These are phyloP conservation scores for Planoprotostelium fungivorum DNA, from an alignment of 78 protist genomes.

Conservation along the genomic window DNA sequence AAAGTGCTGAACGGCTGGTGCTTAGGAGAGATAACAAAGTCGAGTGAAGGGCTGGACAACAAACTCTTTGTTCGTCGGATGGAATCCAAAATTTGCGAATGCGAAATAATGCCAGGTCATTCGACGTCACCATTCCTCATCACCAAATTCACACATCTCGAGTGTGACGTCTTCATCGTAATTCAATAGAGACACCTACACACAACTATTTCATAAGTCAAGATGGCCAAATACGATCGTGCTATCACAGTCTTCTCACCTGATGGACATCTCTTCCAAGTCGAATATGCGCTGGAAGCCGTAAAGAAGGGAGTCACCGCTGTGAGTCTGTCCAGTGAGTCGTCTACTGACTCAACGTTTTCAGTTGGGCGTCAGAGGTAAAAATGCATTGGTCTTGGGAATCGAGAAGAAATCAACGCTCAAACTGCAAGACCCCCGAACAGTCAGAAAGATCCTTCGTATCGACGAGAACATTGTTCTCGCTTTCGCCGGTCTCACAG, in stretches of 20 bases:
- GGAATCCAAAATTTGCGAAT: too few species aligned
- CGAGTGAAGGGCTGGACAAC: too few species aligned
- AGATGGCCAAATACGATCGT: slow-evolving; percentile 91
- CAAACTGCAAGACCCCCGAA: slow-evolving; percentile 95
- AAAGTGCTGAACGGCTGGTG: too few species aligned
- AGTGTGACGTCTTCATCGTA: too few species aligned
- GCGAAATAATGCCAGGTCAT: too few species aligned
- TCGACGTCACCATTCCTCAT: too few species aligned
- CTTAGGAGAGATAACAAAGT: too few species aligned
- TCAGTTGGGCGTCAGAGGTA: slow-evolving; percentile 88
- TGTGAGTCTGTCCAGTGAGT: slow-evolving; percentile 33
- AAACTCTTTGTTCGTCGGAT: too few species aligned
- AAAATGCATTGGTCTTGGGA: slow-evolving; percentile 88
- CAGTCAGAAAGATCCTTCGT: slow-evolving; percentile 92
- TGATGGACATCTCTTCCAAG: slow-evolving; percentile 98
- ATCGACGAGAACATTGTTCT: slow-evolving; percentile 93
- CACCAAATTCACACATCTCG: too few species aligned
- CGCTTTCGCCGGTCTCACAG: slow-evolving; percentile 91
- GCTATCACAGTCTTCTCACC: slow-evolving; percentile 99
- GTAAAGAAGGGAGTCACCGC: slow-evolving; percentile 98
- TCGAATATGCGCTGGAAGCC: slow-evolving; percentile 99
- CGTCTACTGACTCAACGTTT: neutral
- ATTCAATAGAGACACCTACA: too few species aligned
- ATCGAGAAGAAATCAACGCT: slow-evolving; percentile 87
- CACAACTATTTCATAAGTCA: too few species aligned